Conservation (phyloP, 2,329 filamentous ascomycete genomes). For the Penicillium verrucosum region DNA sequence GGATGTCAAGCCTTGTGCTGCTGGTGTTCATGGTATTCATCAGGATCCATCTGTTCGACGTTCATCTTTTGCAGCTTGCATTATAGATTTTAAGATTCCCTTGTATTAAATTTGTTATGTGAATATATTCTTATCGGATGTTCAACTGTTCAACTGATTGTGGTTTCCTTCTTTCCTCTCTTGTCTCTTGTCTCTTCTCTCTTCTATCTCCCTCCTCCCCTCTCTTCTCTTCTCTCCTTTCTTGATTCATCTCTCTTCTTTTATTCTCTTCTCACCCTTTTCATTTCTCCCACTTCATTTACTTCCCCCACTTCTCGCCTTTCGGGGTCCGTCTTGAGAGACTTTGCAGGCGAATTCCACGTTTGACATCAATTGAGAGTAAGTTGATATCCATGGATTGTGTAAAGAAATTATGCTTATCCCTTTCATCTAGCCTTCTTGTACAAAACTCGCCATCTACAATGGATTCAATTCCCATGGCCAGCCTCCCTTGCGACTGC, state of each 20-base stretch:
- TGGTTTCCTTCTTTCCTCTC: background rate
- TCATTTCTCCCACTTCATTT: background rate
- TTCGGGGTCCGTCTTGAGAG: no score
- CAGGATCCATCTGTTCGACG: conserved; percentile 17
- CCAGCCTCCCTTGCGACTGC: background rate
- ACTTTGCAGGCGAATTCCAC: background rate
- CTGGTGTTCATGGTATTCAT: background rate
- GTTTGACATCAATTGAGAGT: background rate
- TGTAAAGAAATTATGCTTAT: background rate
- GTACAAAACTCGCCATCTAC: background rate
- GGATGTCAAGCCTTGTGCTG: conserved; percentile 10
- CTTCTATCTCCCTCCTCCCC: background rate
- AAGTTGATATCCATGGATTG: background rate
- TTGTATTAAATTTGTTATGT: conserved; percentile 2
- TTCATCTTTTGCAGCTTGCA: conserved; percentile 36
- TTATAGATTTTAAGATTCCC: conserved; percentile 37
- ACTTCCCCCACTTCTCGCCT: background rate
- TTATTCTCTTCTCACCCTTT: background rate
- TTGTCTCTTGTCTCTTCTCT: background rate
- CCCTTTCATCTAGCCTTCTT: background rate
- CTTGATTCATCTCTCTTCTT: background rate
- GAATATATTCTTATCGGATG: background rate
- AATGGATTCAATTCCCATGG: background rate
- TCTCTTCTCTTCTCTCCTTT: background rate
- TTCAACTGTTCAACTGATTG: background rate